Evolutionary conservation across 2,329 filamentous ascomycete genomes (phyloP), one percentile per base, ranked within the genome.

Genomic region (Pestalotiopsis sp.): DNA sequence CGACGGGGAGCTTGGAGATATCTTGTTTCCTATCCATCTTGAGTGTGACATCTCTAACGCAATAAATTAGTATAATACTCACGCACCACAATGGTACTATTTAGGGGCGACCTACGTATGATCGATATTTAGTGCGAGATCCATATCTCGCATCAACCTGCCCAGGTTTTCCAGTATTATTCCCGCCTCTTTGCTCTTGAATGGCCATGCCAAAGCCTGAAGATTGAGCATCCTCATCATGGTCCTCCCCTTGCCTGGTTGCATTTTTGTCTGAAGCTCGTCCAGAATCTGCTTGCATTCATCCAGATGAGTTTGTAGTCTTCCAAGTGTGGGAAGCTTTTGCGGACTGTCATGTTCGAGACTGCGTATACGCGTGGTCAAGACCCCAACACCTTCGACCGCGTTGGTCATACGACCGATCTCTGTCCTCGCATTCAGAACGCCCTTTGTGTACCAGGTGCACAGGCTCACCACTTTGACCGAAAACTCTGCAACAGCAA

Each of bases 131-230:
- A n/a, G n/a, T n/a, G n/a, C n/a, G n/a, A n/a, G n/a, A n/a, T n/a
- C n/a, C n/a, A n/a, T n/a, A n/a, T n/a, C n/a, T n/a, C n/a, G n/a
- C n/a, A n/a, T n/a, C 23, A 41, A 27, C 5, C 62, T 13, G 2
- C 9, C 17, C 7, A 65, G 7, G 36, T 49, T 31, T 13, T 1
- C 5, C 1, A 65, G 11, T 3, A 49, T 49, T 23, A 17, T 65
- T 23, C 52, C 66, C 38, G 81, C 74, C 61, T 82, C 74, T 57
- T 78, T 76, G 57, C 75, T 80, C 36, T 75, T 72, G 58, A 82
- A 78, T 3, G 80, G 80, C 81, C 80, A 83, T 72, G 78, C 82
- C 14, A 83, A 72, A 59, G 78, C 75, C 68, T 77, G 76, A 12
- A 79, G 31, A 38, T n/a, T n/a, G n/a, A n/a, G n/a, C n/a, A n/a